These are phyloP conservation scores for Plantago coronopus DNA, from an alignment of 305 asterid genomes.

Conservation along the genomic window DNA sequence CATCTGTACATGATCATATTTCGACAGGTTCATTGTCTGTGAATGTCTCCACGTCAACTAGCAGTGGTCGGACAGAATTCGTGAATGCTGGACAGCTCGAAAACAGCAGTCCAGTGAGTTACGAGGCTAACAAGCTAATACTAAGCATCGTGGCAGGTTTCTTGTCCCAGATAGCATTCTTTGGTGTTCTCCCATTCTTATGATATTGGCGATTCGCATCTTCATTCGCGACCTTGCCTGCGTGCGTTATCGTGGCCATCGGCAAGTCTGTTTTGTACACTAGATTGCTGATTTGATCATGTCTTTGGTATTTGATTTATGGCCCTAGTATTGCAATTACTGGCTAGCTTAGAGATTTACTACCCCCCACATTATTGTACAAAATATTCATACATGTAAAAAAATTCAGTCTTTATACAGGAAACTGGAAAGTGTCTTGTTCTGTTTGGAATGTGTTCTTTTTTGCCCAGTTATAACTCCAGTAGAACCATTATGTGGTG, in stretches of 20 bases:
- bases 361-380: neutral
- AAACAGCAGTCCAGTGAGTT: constrained; percentile 23
- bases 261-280: constrained; percentile 11
- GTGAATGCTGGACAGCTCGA: constrained; percentile 39
- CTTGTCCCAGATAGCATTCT: constrained; percentile 31
- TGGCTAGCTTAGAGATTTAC: neutral
- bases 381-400: neutral
- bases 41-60: constrained; percentile 41
- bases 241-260: neutral
- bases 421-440: neutral
- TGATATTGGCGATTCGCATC: constrained; percentile 2
- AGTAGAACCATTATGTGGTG: no score
- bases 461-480: neutral
- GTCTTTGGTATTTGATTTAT: neutral
- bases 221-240: neutral
- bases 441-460: no score
- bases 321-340: neutral
- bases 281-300: neutral
- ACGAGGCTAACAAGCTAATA: constrained; percentile 22
- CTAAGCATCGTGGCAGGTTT: constrained; percentile 18
- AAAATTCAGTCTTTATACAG: neutral
- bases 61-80: constrained; percentile 40
- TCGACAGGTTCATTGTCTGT: constrained; percentile 40
- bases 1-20: neutral
- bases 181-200: constrained; percentile 29